Percentiles rank a stretch among this genome's conserved stretches.
Evolutionary conservation across 1,139 yeast genomes (phyloP).

Genomic region (Kodamaea fungicola): DNA sequence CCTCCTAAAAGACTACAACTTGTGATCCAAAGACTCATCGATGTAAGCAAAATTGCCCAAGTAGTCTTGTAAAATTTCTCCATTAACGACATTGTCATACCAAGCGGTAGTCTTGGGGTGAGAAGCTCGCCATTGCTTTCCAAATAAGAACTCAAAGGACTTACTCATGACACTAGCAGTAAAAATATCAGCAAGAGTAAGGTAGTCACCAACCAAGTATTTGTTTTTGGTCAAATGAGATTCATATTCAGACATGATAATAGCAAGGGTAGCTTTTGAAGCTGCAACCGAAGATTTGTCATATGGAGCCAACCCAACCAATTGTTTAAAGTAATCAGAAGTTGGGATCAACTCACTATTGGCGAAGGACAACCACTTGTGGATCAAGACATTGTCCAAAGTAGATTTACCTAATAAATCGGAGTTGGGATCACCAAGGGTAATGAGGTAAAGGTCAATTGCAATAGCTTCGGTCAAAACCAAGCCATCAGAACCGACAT

Average conservation of each 20-base stretch:
- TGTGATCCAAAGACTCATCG: constrained; percentile 61
- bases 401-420: constrained; percentile 59
- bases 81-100: constrained; percentile 68
- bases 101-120: constrained; percentile 82
- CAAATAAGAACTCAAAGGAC: constrained; percentile 67
- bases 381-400: constrained; percentile 64
- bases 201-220: constrained; percentile 86
- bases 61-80: constrained; percentile 47
- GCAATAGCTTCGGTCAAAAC: constrained; percentile 79
- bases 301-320: constrained; percentile 47
- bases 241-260: constrained; percentile 49
- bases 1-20: neutral
- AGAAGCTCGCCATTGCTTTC: constrained; percentile 68
- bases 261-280: constrained; percentile 37
- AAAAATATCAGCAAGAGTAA: constrained; percentile 80
- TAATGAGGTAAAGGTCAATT: constrained; percentile 33
- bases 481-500: constrained; percentile 74
- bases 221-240: constrained; percentile 69
- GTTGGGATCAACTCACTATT: constrained; percentile 63
- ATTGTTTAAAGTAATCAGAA: constrained; percentile 35
- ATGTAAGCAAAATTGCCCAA: constrained; percentile 51
- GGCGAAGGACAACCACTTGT: constrained; percentile 80
- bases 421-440: constrained; percentile 22
- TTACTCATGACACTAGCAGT: constrained; percentile 58
- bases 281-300: constrained; percentile 77